Evolutionary conservation across 208 protist genomes (phyloP).

Genomic region (Trypanosoma caninum): DNA sequence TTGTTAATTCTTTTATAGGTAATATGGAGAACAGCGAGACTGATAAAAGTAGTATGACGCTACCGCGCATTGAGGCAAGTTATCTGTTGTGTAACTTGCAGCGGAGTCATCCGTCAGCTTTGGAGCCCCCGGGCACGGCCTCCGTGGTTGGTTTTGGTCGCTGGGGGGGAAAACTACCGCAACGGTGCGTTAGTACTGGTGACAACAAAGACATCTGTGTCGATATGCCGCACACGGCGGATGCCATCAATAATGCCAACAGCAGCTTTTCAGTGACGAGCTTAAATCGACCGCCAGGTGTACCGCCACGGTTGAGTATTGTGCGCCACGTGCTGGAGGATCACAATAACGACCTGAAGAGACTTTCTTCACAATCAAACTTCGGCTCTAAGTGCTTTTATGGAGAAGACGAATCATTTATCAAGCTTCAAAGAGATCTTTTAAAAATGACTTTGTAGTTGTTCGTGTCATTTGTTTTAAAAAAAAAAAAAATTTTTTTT

Average conservation of each 20-base stretch:
- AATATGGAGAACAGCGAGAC: neutral
- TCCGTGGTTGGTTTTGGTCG: conserved; percentile 47
- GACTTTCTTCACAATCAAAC: neutral
- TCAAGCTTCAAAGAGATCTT: conserved; percentile 14
- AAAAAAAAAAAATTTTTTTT: neutral
- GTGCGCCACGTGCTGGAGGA: conserved; percentile 14
- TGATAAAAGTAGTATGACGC: neutral
- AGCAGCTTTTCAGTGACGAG: neutral
- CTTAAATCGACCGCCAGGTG: conserved; percentile 14
- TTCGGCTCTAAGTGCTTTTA: neutral
- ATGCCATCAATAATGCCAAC: neutral
- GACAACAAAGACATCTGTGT: neutral
- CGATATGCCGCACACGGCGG: neutral
- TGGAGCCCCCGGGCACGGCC: conserved; percentile 17
- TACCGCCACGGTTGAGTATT: conserved; percentile 16
- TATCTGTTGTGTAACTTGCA: conserved; percentile 26
- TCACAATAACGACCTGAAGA: conserved; percentile 11
- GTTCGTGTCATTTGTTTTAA: neutral
- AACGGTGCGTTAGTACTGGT: neutral
- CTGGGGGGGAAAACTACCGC: conserved; percentile 33
- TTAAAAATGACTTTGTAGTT: neutral
- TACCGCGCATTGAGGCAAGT: conserved; percentile 11
- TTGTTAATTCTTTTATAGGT: neutral
- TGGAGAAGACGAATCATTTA: conserved; percentile 21
- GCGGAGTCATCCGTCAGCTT: conserved; percentile 27